Conservation (phyloP, 108 stramenopile species). For the Hondaea fermentalgiana region DNA sequence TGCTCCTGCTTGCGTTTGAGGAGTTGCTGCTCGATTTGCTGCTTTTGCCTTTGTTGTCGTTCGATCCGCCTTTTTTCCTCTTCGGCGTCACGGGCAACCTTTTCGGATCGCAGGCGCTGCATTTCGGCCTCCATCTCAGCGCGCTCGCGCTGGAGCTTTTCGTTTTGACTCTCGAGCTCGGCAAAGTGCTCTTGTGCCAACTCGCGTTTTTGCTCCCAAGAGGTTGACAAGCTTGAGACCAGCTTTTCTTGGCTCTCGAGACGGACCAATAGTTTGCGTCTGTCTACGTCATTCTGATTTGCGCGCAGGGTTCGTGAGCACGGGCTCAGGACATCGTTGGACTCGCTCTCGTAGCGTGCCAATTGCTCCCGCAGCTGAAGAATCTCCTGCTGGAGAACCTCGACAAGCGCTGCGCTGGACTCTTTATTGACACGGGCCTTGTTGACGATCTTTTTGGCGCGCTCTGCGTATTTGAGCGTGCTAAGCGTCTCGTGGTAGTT, state of each 20-base stretch:
- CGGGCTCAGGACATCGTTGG: neutral
- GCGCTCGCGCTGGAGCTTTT: neutral
- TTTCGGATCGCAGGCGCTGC: neutral
- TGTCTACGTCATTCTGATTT: neutral
- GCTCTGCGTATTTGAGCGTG: constrained; percentile 33
- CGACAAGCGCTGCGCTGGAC: constrained; percentile 18
- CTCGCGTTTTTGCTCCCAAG: neutral
- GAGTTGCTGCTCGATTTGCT: neutral
- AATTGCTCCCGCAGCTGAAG: neutral
- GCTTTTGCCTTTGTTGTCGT: neutral
- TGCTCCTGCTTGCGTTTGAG: neutral
- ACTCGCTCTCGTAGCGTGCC: neutral
- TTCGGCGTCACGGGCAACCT: neutral
- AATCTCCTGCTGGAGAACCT: constrained; percentile 18
- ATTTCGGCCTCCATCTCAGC: neutral
- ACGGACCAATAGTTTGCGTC: neutral
- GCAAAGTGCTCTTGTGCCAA: neutral
- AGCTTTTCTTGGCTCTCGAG: neutral
- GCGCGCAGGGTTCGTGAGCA: neutral
- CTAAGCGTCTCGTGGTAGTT: constrained; percentile 40
- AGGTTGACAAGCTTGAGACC: neutral
- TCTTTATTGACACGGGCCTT: constrained; percentile 17
- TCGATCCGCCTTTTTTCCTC: neutral
- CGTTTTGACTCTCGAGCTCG: neutral
- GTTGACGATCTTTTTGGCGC: constrained; percentile 32